Base-by-base conservation (phyloP, 2,329 filamentous ascomycete genomes). In the Mycosphaerella sp. region DNA sequence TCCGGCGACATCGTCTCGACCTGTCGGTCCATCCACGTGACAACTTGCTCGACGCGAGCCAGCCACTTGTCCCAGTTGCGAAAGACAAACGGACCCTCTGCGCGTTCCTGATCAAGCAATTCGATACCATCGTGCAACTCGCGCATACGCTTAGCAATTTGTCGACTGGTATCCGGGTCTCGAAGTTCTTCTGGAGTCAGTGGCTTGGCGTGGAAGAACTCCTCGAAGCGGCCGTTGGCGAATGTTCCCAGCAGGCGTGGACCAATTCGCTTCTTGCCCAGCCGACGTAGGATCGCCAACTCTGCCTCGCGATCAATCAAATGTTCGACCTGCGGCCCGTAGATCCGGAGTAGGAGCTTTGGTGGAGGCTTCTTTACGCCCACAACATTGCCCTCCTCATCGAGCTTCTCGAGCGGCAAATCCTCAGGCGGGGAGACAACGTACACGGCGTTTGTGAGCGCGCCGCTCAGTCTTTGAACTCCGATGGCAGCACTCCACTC, bases 61-160 rank as follows among this genome's bases (percentile, higher is more conserved):
- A 90, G 78, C 90, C 90, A 96, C 65, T 85, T 87, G 67, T 97
- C 89, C 91, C 91, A 98, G 65, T 95, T 97, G 60, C 80, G 83
- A 80, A 89, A 95, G 9, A 95, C 85, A 49, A 83, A 85, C 0
- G 93, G 86, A 0, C 93, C 93, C 16, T 78, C 82, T 32, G 86
- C 79, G 44, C 83, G 79, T 70, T 98, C 93, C 32, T 83, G 76
- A 1, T 85, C 79, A 0, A 95, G 77, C 16, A 98, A 75, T 25
- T 96, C 89, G 55, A 98, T 85, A 0, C 93, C 93, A 46, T 95
- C 87, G 63, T 98, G 93, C 32, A 98, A 77, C 69, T 98, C 93
- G 56, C 90, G 80, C 89, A 98, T 95, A 44, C 93, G 87, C 75
- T 97, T 97, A 10, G 93, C 91, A 64, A 98, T 98, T 66, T 95